Evolutionary conservation across 176 grass and related monocot genomes (phyloP).

Genomic region (Triticum timopheevii): DNA sequence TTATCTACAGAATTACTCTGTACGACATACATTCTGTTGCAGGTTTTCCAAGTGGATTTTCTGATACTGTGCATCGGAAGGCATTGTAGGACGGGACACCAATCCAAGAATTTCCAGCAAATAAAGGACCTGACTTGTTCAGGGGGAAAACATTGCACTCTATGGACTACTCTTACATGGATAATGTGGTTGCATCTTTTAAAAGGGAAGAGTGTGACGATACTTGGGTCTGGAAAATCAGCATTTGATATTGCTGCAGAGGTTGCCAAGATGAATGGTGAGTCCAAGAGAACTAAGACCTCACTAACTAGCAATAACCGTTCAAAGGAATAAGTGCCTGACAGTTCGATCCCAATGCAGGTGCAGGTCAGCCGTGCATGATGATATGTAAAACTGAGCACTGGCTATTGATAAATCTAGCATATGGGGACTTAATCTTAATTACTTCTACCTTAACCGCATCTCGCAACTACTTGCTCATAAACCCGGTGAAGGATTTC

Average conservation of each 20-base stretch:
- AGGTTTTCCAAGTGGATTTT: slow-evolving; percentile 71
- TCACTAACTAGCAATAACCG: neutral
- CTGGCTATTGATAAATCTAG: slow-evolving; percentile 52
- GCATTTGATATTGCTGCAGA: slow-evolving; percentile 81
- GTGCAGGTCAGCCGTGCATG: slow-evolving; percentile 57
- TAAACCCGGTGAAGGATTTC: slow-evolving; percentile 76
- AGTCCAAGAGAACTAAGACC: slow-evolving; percentile 14
- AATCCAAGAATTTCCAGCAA: slow-evolving; percentile 48
- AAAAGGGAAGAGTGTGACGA: slow-evolving; percentile 48
- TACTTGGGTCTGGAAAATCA: slow-evolving; percentile 70
- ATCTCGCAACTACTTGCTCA: slow-evolving; percentile 74
- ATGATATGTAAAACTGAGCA: slow-evolving; percentile 62
- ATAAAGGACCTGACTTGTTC: slow-evolving; percentile 65
- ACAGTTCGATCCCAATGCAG: slow-evolving; percentile 36
- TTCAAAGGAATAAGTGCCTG: neutral
- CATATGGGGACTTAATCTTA: slow-evolving; percentile 44
- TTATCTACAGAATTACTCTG: neutral
- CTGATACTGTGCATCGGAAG: slow-evolving; percentile 74
- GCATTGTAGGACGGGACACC: slow-evolving; percentile 50
- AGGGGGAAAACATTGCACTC: slow-evolving; percentile 66
- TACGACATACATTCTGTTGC: neutral
- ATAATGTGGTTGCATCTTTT: slow-evolving; percentile 48
- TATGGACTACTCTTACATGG: slow-evolving; percentile 64
- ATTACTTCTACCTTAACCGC: slow-evolving; percentile 61
- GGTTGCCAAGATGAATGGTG: slow-evolving; percentile 66